Evolutionary conservation across 78 protist genomes (phyloP).

Genomic region (Pelomyxa schiedti): DNA sequence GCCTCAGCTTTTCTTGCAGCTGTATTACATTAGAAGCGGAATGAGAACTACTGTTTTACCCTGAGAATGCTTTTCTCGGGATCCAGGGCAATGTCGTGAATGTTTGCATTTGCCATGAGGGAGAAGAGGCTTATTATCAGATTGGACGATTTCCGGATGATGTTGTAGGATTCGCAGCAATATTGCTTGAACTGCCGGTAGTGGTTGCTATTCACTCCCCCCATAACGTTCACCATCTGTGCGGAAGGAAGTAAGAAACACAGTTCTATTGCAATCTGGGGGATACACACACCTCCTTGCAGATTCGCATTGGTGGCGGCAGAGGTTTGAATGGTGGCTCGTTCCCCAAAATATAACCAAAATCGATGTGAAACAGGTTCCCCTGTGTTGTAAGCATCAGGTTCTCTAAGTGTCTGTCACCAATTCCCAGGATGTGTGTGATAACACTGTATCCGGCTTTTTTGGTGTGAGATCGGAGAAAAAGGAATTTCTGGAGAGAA

Average conservation of each 20-base stretch:
- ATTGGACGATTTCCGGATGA: conserved; percentile 72
- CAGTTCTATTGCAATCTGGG: too few species aligned
- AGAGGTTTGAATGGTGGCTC: conserved; percentile 86
- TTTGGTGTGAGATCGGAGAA: too few species aligned
- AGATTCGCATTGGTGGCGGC: conserved; percentile 89
- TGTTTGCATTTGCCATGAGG: conserved; percentile 86
- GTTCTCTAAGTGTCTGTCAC: conserved; percentile 91
- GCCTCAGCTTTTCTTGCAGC: conserved; percentile 78
- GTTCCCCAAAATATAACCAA: conserved; percentile 89
- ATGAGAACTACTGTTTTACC: too few species aligned
- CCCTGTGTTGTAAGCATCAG: conserved; percentile 73
- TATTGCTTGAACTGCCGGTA: conserved; percentile 57
- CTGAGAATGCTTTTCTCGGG: conserved; percentile 29
- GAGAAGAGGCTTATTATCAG: conserved; percentile 78
- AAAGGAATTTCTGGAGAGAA: too few species aligned
- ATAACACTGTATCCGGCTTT: conserved; percentile 94
- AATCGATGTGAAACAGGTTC: conserved; percentile 90
- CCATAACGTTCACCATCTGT: conserved; percentile 96
- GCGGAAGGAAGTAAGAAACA: too few species aligned
- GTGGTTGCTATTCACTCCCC: conserved; percentile 63
- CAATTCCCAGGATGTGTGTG: conserved; percentile 89
- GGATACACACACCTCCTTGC: conserved; percentile 11
- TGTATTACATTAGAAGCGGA: too few species aligned
- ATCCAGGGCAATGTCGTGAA: conserved; percentile 62
- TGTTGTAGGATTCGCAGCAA: conserved; percentile 83